phyloP scores from a whole-genome alignment of 73 alveolate species.

The Halteria grandinella region DNA sequence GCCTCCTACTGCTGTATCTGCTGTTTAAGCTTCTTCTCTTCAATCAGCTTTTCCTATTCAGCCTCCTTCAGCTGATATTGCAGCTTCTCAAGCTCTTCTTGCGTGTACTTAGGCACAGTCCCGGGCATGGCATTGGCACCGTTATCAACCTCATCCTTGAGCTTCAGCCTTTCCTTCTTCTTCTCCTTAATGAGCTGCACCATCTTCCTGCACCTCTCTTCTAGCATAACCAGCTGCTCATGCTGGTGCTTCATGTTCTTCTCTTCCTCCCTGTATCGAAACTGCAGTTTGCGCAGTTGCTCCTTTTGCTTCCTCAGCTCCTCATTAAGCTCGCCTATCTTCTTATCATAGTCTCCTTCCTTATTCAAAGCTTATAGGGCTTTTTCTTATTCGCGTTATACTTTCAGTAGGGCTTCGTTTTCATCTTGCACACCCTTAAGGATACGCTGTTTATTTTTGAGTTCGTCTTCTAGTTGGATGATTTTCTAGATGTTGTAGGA shows the following conservation, averaged over 20 bases:
- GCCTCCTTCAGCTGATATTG: slow-evolving; percentile 59
- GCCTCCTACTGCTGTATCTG: slow-evolving; percentile 56
- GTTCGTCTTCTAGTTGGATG: slow-evolving; percentile 71
- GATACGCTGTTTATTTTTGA: slow-evolving; percentile 69
- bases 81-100: slow-evolving; percentile 64
- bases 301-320: slow-evolving; percentile 72
- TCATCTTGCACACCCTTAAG: slow-evolving; percentile 63
- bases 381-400: slow-evolving; percentile 68
- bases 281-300: slow-evolving; percentile 55
- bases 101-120: slow-evolving; percentile 8
- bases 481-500: slow-evolving; percentile 68
- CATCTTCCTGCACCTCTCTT: slow-evolving; percentile 71
- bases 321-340: slow-evolving; percentile 58
- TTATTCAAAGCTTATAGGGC: slow-evolving; percentile 58
- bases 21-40: slow-evolving; percentile 61
- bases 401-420: slow-evolving; percentile 59
- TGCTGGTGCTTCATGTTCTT: slow-evolving; percentile 66
- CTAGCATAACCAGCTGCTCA: slow-evolving; percentile 62
- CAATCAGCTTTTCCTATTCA: slow-evolving; percentile 51
- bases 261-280: slow-evolving; percentile 71
- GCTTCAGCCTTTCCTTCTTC: slow-evolving; percentile 49
- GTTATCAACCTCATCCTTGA: slow-evolving; percentile 28
- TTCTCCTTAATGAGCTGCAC: slow-evolving; percentile 62
- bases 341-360: slow-evolving; percentile 69
- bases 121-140: slow-evolving; percentile 48